phyloP scores from a whole-genome alignment of 768 basidiomycete genomes.

The Pholiota conissans region DNA sequence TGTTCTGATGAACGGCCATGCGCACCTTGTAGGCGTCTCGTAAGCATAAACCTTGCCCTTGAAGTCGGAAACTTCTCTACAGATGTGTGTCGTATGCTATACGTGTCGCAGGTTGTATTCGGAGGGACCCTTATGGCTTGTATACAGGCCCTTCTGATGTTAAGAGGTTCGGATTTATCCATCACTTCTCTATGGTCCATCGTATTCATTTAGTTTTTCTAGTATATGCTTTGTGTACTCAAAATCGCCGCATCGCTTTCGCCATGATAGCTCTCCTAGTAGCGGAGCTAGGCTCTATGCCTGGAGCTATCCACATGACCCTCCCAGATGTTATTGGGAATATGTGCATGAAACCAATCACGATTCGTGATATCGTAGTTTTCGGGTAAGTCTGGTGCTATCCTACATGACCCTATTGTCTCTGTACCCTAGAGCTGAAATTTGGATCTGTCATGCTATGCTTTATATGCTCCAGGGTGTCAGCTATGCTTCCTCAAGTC shows the following conservation, averaged over 20 bases:
- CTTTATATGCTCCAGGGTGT: constrained; percentile 8
- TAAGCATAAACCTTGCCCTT: constrained; percentile 13
- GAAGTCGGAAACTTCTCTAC: constrained; percentile 8
- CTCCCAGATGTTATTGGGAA: constrained; percentile 15
- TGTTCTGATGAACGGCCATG: neutral
- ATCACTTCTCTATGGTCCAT: neutral
- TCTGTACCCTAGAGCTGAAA: neutral
- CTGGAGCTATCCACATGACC: constrained; percentile 17
- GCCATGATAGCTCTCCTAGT: constrained; percentile 17
- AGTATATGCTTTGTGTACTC: constrained; percentile 20
- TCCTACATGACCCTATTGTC: neutral
- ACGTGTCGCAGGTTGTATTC: constrained; percentile 17
- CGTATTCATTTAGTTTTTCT: neutral
- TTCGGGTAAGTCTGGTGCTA: constrained; percentile 14
- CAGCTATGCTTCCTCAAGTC: constrained; percentile 18
- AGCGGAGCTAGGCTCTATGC: constrained; percentile 21
- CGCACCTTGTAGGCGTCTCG: constrained; percentile 11
- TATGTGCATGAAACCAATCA: constrained; percentile 22
- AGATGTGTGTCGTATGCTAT: constrained; percentile 16
- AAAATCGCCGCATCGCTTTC: constrained; percentile 17
- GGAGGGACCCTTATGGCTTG: constrained; percentile 21
- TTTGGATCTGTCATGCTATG: neutral
- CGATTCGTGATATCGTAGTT: constrained; percentile 16
- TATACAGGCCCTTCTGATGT: constrained; percentile 19
- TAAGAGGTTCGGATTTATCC: constrained; percentile 11